Base-by-base conservation (phyloP, 805 yeast species). In the Millerago galiae region DNA sequence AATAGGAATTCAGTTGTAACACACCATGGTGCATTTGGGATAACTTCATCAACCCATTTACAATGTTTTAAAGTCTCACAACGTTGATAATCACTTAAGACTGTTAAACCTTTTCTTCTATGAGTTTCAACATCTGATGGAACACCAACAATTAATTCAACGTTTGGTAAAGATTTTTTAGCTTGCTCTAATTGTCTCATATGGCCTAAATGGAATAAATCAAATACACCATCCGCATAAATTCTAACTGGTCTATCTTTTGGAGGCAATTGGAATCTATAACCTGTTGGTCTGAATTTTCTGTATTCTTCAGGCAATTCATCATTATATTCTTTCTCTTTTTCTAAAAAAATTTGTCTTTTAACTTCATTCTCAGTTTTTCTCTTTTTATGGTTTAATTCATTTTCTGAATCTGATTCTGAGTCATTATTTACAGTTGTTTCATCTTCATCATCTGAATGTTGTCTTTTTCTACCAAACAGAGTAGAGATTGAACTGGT, bases 161-260 rank as follows among this genome's bases (percentile, higher is more conserved):
- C 95, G 54, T 87, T 87, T 11, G 86, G 83, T 48, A 93, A 79
- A 13, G 95, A 77, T 61, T 91, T 90, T 56, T 93, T 91, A 54
- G 98, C 91, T 66, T 93, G 99, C 60, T 93, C 98, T 54, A 93
- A 71, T 63, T 93, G 99, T 58, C 89, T 80, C 99, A 93, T 93
- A 61, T 93, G 99, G 18, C 99, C 99, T 57, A 93, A 62, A 64
- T 93, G 99, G 67, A 93, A 93, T 48, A 93, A 68, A 65, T 93
- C 99, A 68, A 93, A 93, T 15, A 93, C 96, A 41, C 99, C 99
- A 65, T 93, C 99, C 6, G 99, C 99, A 61, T 93, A 93, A n/a
- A 93, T 78, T 46, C 99, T 74, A 25, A 93, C 79, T 1, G 96
- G 90, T 45, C 96, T 73, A 56, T 83, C 93, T 4, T 60, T 68